Conservation (phyloP, 805 yeast species). For the Ogataea polymorpha region DNA sequence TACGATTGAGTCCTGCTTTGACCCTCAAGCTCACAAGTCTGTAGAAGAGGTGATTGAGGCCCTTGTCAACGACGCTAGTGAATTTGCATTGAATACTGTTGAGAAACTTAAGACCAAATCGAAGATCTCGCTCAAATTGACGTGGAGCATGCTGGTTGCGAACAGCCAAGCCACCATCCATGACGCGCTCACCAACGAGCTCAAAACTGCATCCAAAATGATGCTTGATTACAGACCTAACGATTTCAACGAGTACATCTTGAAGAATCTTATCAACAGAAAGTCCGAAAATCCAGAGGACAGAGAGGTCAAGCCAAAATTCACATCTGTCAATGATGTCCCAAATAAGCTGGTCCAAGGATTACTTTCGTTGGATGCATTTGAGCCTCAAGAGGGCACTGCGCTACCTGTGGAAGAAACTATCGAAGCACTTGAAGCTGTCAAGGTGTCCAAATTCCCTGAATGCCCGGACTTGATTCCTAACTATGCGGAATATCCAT, state of each 20-base stretch:
- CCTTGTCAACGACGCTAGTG: conserved; percentile 52
- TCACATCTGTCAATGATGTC: conserved; percentile 61
- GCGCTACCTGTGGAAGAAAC: conserved; percentile 16
- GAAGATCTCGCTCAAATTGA: conserved; percentile 73
- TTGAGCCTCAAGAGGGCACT: conserved; percentile 21
- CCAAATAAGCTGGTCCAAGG: conserved; percentile 62
- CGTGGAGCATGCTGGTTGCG: conserved; percentile 62
- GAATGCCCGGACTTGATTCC: conserved; percentile 35
- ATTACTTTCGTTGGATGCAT: conserved; percentile 25
- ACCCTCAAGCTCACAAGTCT: conserved; percentile 36
- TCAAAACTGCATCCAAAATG: conserved; percentile 74
- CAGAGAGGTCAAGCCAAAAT: conserved; percentile 23
- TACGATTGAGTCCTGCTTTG: conserved; percentile 69
- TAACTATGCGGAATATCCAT: conserved; percentile 46
- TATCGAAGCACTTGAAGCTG: conserved; percentile 26
- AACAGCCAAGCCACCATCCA: conserved; percentile 58
- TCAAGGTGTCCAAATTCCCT: conserved; percentile 39
- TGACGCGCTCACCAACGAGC: conserved; percentile 68
- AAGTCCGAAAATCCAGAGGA: conserved; percentile 29
- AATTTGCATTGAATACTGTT: conserved; percentile 61
- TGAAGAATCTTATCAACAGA: conserved; percentile 50
- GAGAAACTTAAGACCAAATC: conserved; percentile 63
- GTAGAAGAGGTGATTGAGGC: conserved; percentile 56
- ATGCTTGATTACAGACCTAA: conserved; percentile 47
- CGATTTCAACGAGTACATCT: conserved; percentile 49